Conservation (phyloP, 441 rosid species). For the Erodium moschatum region DNA sequence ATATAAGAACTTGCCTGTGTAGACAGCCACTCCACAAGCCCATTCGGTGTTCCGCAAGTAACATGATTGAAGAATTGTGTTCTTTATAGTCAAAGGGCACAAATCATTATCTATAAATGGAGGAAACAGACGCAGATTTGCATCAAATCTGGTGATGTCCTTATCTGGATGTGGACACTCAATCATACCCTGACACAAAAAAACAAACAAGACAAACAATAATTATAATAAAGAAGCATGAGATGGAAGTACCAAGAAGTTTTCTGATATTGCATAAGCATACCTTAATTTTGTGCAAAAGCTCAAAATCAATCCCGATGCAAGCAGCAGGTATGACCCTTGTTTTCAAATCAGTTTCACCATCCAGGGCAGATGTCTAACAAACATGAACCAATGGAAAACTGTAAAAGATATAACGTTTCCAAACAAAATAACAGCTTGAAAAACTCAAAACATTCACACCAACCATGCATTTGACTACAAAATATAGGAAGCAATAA, state of each 20-base stretch:
- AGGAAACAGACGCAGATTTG: constrained; percentile 87
- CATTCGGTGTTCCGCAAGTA: constrained; percentile 94
- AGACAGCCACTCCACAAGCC: constrained; percentile 97
- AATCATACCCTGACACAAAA: constrained; percentile 64
- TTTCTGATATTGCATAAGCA: constrained; percentile 20
- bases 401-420: neutral
- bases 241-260: neutral
- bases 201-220: neutral
- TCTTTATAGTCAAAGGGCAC: constrained; percentile 86
- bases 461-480: no score
- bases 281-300: constrained; percentile 92
- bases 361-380: constrained; percentile 94
- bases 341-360: constrained; percentile 95
- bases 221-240: neutral
- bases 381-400: constrained; percentile 17
- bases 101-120: constrained; percentile 93
- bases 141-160: constrained; percentile 96
- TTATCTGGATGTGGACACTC: constrained; percentile 95
- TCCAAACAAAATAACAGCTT: neutral
- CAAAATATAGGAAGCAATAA: no score
- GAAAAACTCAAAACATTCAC: neutral
- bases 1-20: constrained; percentile 58
- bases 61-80: constrained; percentile 94
- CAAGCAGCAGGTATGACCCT: constrained; percentile 86
- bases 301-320: constrained; percentile 77